Evolutionary conservation across 331 rosid genomes (phyloP), one percentile per base, ranked within the genome.

Genomic region (Erythrophleum ivorense): DNA sequence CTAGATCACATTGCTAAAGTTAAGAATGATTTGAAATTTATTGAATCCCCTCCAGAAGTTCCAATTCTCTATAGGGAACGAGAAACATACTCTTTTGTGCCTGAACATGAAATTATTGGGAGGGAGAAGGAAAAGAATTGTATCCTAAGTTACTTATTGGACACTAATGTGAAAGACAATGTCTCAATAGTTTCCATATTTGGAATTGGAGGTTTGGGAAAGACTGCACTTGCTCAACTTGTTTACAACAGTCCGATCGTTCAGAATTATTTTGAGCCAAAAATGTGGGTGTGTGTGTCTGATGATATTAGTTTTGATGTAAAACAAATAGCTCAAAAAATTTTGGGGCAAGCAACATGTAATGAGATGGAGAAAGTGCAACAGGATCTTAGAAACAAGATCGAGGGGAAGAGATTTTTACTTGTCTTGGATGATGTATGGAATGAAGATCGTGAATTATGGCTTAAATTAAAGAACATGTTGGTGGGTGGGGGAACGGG

Each of bases 381-480:
- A 19, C 24, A 46, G 3, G 64, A 52, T 9, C 81, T 83, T 8
- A 33, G 84, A 14, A 36, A 31, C 9, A 88, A 54, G 31, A 9
- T 70, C 18, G 45, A 1, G 3, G 75, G 65, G 72, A 78, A 71
- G 66, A 85, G 45, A 29, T 85, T 14, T 79, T 41, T 85, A 10
- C 84, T 88, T n/a, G 84, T 85, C 46, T 50, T 88, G 5, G 89
- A 88, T 60, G 89, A 85, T 9, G 63, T 81, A 18, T 84, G 86
- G 91, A 83, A 59, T 2, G 84, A 74, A 21, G 76, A 78, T 59
- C 71, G 60, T 59, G 84, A 78, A 2, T 0, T 36, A 45, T 88
- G 89, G 91, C 24, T 49, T 24, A 52, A 74, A 29, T 9, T 85
- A 16, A 83, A 78, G 21, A 78, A 71, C 64, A 71, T 75, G 24